A percentile compares a stretch with the other conserved stretches of the same genome.
Evolutionary conservation across 495 filamentous ascomycete genomes (phyloP).

Genomic region (Talaromyces ruber): DNA sequence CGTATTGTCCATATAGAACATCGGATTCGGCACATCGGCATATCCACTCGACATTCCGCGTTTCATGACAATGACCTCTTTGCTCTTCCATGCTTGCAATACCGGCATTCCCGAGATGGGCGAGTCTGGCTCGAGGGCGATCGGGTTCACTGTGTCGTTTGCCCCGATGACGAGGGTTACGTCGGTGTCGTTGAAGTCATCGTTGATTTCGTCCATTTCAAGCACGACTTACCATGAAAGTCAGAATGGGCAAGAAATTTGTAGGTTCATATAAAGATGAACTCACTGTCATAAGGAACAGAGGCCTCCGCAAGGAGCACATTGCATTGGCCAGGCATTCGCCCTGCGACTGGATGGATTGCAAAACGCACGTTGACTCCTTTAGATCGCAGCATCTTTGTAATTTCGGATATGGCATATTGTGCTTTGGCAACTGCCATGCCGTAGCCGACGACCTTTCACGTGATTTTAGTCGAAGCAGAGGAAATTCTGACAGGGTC

Average conservation of each 20-base stretch:
- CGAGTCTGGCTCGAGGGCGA: constrained; percentile 68
- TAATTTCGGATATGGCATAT: constrained; percentile 75
- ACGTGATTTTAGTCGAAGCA: background rate
- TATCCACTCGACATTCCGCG: constrained; percentile 74
- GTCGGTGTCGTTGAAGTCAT: constrained; percentile 73
- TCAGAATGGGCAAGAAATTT: too few species aligned
- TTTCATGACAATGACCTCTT: constrained; percentile 84
- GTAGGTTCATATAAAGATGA: background rate
- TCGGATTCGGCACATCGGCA: constrained; percentile 76
- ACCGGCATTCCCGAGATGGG: constrained; percentile 82
- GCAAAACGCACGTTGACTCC: constrained; percentile 76
- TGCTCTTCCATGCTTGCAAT: constrained; percentile 81
- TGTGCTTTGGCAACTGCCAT: constrained; percentile 87
- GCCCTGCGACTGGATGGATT: constrained; percentile 74
- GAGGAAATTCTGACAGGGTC: background rate
- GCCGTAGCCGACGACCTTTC: constrained; percentile 62
- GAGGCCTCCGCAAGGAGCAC: constrained; percentile 73
- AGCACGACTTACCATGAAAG: constrained; percentile 47
- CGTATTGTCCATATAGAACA: constrained; percentile 79
- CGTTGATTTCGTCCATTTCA: constrained; percentile 89
- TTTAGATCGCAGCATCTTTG: constrained; percentile 55
- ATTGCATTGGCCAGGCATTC: constrained; percentile 84
- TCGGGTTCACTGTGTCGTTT: constrained; percentile 81
- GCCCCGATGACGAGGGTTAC: constrained; percentile 80
- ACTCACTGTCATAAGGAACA: constrained; percentile 67